Conservation (phyloP, 1,284 basidiomycete genomes). For the Cutaneotrichosporon sp. region DNA sequence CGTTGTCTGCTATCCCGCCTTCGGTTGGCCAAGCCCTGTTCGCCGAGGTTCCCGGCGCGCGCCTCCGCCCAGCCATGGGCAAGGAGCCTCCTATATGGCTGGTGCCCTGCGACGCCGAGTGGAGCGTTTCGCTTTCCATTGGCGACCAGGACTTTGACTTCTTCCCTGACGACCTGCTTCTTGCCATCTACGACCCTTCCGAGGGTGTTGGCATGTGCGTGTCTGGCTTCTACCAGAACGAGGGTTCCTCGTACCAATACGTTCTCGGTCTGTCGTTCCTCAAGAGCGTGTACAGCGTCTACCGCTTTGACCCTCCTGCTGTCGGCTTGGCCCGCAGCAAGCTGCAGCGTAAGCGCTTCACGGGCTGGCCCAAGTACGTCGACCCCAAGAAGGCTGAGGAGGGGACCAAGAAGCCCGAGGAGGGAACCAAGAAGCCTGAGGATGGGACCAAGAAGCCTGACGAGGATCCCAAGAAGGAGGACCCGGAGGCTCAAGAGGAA, state of each 20-base stretch:
- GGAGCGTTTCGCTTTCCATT: constrained; percentile 3
- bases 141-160: constrained; percentile 7
- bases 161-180: constrained; percentile 3
- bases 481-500: too few species aligned
- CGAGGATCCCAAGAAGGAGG: too few species aligned
- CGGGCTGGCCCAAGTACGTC: neutral
- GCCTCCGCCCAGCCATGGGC: neutral
- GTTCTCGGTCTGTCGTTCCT: constrained; percentile 46
- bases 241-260: constrained; percentile 10
- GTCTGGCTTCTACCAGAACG: neutral
- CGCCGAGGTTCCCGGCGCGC: constrained; percentile 17
- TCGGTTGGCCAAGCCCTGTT: constrained; percentile 19
- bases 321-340: constrained; percentile 67
- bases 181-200: neutral
- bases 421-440: too few species aligned
- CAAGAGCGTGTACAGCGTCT: constrained; percentile 89
- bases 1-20: constrained; percentile 22
- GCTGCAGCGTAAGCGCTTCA: neutral
- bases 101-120: constrained; percentile 7
- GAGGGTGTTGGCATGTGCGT: constrained; percentile 3
- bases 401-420: neutral
- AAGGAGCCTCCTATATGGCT: neutral
- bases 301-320: constrained; percentile 65
- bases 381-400: too few species aligned
- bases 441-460: too few species aligned